Evolutionary conservation across 192 early-diverging fungal species (phyloP).

Genomic region (Mortierella antarctica): DNA sequence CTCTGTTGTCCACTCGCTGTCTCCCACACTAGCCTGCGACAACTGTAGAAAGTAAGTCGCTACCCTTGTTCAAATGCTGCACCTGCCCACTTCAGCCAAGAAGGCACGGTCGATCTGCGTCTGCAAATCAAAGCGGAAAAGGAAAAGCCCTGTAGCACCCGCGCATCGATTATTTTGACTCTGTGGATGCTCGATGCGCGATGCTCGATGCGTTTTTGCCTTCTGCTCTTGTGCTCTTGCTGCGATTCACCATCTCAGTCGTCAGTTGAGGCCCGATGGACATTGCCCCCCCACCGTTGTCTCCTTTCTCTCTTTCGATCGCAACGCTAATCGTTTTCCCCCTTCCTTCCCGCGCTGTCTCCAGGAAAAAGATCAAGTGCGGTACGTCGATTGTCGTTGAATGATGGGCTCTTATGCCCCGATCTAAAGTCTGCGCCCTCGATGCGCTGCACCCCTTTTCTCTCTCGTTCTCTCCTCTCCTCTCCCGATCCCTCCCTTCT

Average conservation of each 20-base stretch:
- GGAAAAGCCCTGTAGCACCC: no score
- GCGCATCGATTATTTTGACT: no score
- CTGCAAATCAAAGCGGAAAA: neutral
- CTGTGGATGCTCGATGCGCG: no score
- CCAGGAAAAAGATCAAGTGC: slow-evolving; percentile 39
- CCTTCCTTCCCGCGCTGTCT: neutral
- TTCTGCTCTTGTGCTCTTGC: no score
- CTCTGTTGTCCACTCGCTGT: neutral
- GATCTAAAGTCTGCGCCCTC: neutral
- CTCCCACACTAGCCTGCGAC: slow-evolving; percentile 31
- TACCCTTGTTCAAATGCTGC: neutral
- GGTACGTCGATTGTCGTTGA: slow-evolving; percentile 18
- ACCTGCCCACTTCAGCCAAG: no score
- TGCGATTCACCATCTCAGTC: no score
- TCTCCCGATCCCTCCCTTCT: neutral
- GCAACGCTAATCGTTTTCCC: neutral
- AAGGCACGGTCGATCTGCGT: neutral
- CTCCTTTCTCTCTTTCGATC: neutral
- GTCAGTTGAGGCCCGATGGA: no score
- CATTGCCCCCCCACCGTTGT: neutral
- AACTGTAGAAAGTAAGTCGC: slow-evolving; percentile 55
- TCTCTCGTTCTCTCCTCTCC: no score
- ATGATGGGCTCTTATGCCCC: neutral
- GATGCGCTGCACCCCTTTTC: neutral
- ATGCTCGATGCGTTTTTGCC: no score